Evolutionary conservation across 179 eudicot species (phyloP).

Genomic region (Sideroxylon spinosum): DNA sequence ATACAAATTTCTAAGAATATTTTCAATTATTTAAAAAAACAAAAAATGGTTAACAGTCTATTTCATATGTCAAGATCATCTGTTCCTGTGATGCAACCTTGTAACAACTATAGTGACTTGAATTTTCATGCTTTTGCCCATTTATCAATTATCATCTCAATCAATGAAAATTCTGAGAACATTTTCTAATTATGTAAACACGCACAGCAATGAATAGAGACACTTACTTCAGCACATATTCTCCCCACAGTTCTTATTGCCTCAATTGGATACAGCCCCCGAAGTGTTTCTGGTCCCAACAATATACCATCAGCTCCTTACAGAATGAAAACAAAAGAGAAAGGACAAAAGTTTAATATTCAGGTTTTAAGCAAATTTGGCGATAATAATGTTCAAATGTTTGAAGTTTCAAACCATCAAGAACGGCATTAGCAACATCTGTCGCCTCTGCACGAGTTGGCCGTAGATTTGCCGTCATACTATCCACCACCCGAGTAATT

Average conservation of each 20-base stretch:
- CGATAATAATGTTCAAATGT: not conserved
- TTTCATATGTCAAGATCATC: not conserved
- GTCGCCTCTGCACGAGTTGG: constrained; percentile 47
- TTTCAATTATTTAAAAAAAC: no score
- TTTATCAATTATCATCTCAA: not conserved
- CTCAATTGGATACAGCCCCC: constrained; percentile 58
- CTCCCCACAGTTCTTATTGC: constrained; percentile 52
- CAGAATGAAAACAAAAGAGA: not conserved
- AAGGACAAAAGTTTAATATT: constrained; percentile 11
- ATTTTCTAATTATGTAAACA: not conserved
- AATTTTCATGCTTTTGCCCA: not conserved
- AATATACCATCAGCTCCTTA: constrained; percentile 62
- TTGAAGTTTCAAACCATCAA: constrained; percentile 29
- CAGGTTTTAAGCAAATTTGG: constrained; percentile 2
- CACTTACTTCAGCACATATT: constrained; percentile 57
- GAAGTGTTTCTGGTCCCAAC: constrained; percentile 59
- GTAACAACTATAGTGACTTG: not conserved
- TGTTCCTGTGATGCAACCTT: not conserved
- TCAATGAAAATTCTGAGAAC: not conserved
- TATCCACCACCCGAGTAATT: constrained; percentile 39
- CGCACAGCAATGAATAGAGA: not conserved
- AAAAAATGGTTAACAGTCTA: not conserved
- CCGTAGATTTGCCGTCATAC: constrained; percentile 39
- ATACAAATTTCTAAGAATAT: no score
- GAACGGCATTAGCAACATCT: constrained; percentile 45